Evolutionary conservation across 768 basidiomycete species (phyloP).

Genomic region (Austroboletus festivus): DNA sequence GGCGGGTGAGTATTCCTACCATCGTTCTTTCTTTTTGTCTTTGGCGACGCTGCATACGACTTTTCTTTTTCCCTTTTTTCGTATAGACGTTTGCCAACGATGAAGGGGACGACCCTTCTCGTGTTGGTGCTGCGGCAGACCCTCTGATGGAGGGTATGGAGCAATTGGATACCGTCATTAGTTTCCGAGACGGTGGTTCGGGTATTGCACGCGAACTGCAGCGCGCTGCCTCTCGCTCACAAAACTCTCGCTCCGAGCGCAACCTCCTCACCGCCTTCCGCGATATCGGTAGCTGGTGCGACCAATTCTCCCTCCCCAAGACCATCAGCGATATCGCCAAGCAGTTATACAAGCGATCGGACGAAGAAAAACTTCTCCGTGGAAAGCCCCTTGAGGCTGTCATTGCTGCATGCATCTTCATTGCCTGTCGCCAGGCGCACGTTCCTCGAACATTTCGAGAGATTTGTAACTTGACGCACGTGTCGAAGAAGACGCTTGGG

Average conservation of each 20-base stretch:
- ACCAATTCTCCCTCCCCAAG: slow-evolving; percentile 90
- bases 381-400: slow-evolving; percentile 91
- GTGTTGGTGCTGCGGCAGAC: slow-evolving; percentile 96
- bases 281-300: slow-evolving; percentile 92
- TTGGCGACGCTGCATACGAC: slow-evolving; percentile 22
- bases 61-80: neutral
- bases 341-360: slow-evolving; percentile 94
- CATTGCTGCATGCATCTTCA: slow-evolving; percentile 97
- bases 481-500: slow-evolving; percentile 93
- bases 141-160: slow-evolving; percentile 93
- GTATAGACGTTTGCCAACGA: slow-evolving; percentile 98
- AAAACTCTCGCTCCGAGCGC: slow-evolving; percentile 76
- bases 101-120: slow-evolving; percentile 98
- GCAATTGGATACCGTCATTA: slow-evolving; percentile 91
- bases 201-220: slow-evolving; percentile 91
- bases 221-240: slow-evolving; percentile 82
- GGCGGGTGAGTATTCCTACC: slow-evolving; percentile 64
- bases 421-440: slow-evolving; percentile 92
- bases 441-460: slow-evolving; percentile 96
- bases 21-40: slow-evolving; percentile 15
- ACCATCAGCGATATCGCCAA: slow-evolving; percentile 95
- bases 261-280: slow-evolving; percentile 87
- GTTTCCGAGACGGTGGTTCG: slow-evolving; percentile 91
- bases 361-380: slow-evolving; percentile 90
- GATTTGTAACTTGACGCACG: slow-evolving; percentile 89